Base-by-base conservation (phyloP, 768 basidiomycete species). In the Leucocoprinus leucothites region DNA sequence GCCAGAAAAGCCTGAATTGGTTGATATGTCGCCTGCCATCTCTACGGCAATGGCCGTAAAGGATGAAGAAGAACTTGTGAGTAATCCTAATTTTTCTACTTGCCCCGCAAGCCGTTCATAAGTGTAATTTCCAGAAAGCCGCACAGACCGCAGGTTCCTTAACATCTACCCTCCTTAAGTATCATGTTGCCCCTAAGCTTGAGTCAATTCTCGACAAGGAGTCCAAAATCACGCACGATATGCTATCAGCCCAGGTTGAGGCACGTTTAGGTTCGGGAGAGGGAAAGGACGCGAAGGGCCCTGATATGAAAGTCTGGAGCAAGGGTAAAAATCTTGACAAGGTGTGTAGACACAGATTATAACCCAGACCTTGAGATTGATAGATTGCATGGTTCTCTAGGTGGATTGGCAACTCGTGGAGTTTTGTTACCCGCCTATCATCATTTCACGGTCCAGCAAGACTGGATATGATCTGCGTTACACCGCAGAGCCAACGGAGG, bases 351-450 rank as follows among this genome's bases (percentile, higher is more conserved):
- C 31, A 34, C 5, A 6, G 31, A 5, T 13, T 5, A 63, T 77
- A 9, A 51, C 35, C 36, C 42, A 36, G 24, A 53, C 38, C 6
- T 46, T 38, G 55, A 48, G 38, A 48, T 41, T 28, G 35, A 57
- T 48, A 14, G 16, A 14, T n/a, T 19, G 9, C 48, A 28, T 54
- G 46, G 9, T 58, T 22, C 49, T 56, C 13, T 63, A 97, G 91
- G 80, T 94, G 53, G 94, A 99, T 66, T 96, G 91, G 83, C 74
- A 77, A n/a, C 80, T 86, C 2, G 87, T 89, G 5, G 97, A 99
- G 69, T 96, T 95, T 71, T 90, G 91, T 61, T 98, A 96, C 69
- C 84, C 91, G 2, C 94, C 96, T 1, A 95, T 98, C 67, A 91
- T 98, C 65, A 96, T 98, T 61, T 98, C 95, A 5, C 88, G 87